Conservation (phyloP, 192 early-diverging fungal genomes). For the Rhizophagus sp. region DNA sequence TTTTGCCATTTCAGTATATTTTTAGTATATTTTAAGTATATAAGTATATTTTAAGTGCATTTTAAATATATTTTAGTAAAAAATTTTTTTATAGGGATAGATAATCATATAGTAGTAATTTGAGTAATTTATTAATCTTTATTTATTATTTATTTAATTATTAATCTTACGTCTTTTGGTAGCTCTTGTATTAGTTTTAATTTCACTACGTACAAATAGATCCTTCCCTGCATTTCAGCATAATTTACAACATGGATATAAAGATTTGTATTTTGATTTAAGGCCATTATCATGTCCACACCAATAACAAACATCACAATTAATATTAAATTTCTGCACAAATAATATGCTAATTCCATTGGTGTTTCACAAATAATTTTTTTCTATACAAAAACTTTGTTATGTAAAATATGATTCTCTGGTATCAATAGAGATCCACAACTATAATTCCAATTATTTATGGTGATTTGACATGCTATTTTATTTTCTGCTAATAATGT, state of each 20-base stretch:
- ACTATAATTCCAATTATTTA: neutral
- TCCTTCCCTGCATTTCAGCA: neutral
- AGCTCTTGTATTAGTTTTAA: neutral
- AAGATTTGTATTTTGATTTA: neutral
- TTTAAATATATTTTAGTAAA: too few relatives aligned
- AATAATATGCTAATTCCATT: neutral
- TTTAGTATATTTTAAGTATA: too few relatives aligned
- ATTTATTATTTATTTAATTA: neutral
- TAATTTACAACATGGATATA: neutral
- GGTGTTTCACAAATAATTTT: neutral
- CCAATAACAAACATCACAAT: neutral
- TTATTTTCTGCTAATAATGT: slow-evolving; percentile 8
- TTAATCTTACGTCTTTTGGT: neutral
- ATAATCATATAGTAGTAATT: too few relatives aligned
- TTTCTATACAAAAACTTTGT: neutral
- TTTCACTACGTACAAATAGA: neutral
- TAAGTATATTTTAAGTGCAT: too few relatives aligned
- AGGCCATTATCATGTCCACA: neutral
- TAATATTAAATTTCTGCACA: neutral
- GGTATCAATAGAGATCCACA: too few relatives aligned
- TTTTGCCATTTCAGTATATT: too few relatives aligned
- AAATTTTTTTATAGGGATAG: too few relatives aligned
- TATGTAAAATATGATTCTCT: neutral
- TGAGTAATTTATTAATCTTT: too few relatives aligned
- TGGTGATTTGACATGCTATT: neutral